phyloP scores from a whole-genome alignment of 768 basidiomycete species.

The Tubosaeta sp. region DNA sequence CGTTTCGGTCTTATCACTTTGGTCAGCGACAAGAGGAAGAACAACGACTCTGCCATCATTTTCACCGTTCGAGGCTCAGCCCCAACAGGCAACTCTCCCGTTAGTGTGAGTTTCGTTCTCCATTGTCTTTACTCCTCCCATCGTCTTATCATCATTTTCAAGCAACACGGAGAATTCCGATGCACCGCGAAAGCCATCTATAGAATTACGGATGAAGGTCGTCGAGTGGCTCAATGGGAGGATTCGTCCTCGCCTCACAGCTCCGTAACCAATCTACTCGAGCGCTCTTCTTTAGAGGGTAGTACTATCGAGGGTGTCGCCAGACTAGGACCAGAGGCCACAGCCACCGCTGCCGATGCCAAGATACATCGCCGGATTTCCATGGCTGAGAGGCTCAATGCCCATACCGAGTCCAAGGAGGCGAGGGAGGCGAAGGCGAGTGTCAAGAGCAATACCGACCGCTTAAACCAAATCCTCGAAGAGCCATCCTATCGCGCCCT shows the following conservation, averaged over 20 bases:
- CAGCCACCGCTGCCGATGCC: conserved; percentile 39
- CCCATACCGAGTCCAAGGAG: conserved; percentile 48
- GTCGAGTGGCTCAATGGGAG: conserved; percentile 83
- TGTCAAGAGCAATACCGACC: conserved; percentile 91
- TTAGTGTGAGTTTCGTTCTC: conserved; percentile 49
- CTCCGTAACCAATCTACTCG: conserved; percentile 59
- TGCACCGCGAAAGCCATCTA: conserved; percentile 96
- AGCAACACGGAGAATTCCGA: conserved; percentile 95
- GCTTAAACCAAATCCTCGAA: conserved; percentile 87
- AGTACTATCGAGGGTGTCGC: conserved; percentile 20
- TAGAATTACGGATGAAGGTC: conserved; percentile 89
- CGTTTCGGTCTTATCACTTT: conserved; percentile 87
- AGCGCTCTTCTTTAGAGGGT: conserved; percentile 58
- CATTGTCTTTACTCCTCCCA: background rate
- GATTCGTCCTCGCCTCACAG: conserved; percentile 54
- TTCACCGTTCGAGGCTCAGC: conserved; percentile 85
- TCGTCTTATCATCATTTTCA: conserved; percentile 15
- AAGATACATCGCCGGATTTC: conserved; percentile 79
- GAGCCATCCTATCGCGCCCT: conserved; percentile 83
- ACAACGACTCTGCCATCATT: conserved; percentile 88
- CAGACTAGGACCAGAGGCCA: conserved; percentile 24
- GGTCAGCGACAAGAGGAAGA: conserved; percentile 88
- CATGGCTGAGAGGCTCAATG: conserved; percentile 63
- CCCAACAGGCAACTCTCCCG: conserved; percentile 68
- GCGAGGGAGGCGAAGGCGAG: conserved; percentile 40